A percentile compares a stretch with the other conserved stretches of the same genome.
phyloP scores from a whole-genome alignment of 2,329 filamentous ascomycete genomes.

The Tolypocladium sp. region DNA sequence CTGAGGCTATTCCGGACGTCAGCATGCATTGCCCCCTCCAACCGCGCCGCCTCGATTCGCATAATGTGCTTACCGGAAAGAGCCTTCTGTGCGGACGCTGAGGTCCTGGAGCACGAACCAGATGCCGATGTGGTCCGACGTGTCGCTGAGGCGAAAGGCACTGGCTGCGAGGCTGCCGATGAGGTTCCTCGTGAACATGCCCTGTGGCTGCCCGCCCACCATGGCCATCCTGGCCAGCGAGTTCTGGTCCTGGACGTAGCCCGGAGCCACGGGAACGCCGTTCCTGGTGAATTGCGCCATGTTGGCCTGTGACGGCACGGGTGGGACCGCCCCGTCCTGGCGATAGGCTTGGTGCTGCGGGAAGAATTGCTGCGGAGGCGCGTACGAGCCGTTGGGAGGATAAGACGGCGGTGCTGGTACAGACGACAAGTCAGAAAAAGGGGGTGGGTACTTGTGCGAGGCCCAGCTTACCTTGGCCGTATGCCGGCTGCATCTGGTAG shows the following conservation, averaged over 20 bases:
- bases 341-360: slow-evolving; percentile 22
- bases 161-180: slow-evolving; percentile 89
- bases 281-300: slow-evolving; percentile 17
- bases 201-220: slow-evolving; percentile 47
- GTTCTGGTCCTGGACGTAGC: slow-evolving; percentile 20
- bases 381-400: slow-evolving; percentile 21
- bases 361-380: slow-evolving; percentile 27
- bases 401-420: slow-evolving; percentile 16
- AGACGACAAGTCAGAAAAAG: background rate
- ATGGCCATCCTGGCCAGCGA: slow-evolving; percentile 23
- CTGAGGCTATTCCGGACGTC: slow-evolving; percentile 36
- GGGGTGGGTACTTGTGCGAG: background rate
- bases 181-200: slow-evolving; percentile 90
- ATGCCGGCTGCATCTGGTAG: slow-evolving; percentile 19
- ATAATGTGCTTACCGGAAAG: slow-evolving; percentile 58
- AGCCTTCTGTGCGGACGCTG: slow-evolving; percentile 86
- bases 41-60: background rate
- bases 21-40: slow-evolving; percentile 4
- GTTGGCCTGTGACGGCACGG: slow-evolving; percentile 16
- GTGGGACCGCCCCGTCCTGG: slow-evolving; percentile 14
- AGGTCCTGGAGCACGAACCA: slow-evolving; percentile 97
- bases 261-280: slow-evolving; percentile 9
- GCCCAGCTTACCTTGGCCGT: slow-evolving; percentile 19
- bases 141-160: slow-evolving; percentile 74
- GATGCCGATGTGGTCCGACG: slow-evolving; percentile 72